Evolutionary conservation across 306 rosid genomes (phyloP).

Genomic region (Medicago ruthenica): DNA sequence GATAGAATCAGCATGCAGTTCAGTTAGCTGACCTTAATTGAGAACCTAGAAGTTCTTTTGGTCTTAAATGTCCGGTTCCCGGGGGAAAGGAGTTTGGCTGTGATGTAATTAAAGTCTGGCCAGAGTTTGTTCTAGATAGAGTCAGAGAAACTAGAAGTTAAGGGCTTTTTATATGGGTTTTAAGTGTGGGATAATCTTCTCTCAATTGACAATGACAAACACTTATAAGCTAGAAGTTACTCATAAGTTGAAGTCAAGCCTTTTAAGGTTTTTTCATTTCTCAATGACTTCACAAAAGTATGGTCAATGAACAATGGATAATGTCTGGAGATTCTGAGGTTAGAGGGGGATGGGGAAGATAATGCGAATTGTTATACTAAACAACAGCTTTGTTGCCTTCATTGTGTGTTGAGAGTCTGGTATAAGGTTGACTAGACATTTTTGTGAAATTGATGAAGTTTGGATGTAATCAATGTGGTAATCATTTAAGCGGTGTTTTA

Average conservation of each 20-base stretch:
- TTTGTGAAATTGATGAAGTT: conserved; percentile 16
- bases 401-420: neutral
- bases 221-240: neutral
- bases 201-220: neutral
- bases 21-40: neutral
- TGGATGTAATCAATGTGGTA: neutral
- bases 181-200: no score
- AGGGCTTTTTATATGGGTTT: no score
- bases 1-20: neutral
- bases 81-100: neutral
- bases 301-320: conserved; percentile 29
- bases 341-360: neutral
- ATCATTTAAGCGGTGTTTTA: conserved; percentile 8
- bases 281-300: conserved; percentile 5
- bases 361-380: neutral
- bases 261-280: neutral
- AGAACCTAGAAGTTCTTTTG: neutral
- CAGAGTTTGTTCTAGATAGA: neutral
- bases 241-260: neutral
- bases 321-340: conserved; percentile 13
- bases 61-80: neutral
- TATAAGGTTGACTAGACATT: neutral
- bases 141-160: neutral
- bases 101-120: neutral
- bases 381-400: conserved; percentile 38